Base-by-base conservation (phyloP, 805 yeast genomes). In the Ogataea saltuana region DNA sequence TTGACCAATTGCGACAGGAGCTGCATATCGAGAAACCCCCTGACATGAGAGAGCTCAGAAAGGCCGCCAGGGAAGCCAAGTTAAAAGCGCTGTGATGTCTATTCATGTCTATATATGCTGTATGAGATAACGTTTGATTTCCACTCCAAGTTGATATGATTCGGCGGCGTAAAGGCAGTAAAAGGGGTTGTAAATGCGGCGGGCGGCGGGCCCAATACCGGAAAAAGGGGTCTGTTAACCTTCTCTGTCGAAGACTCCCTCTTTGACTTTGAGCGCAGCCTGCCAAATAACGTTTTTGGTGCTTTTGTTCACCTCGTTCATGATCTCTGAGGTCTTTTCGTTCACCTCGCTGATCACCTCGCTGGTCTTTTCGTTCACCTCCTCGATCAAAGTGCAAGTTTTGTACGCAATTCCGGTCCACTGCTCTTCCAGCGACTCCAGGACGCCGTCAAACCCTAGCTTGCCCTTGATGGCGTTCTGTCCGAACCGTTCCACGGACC, bases 391-490 rank as follows among this genome's bases (percentile, higher is more conserved):
- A 19, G 22, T 37, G 19, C 34, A 37, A 1, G 60, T 54, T 30
- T 46, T 54, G n/a, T 49, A 53, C n/a, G 56, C 46, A 12, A 61
- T 26, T 10, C 59, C 63, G 26, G 42, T 47, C 58, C 55, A 55
- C 26, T 69, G 71, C 32, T 70, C 69, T 29, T 72, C 69, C 31
- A 80, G 66, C 9, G 71, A 59, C 44, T 76, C 61, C 43, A 91
- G 70, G 2, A 93, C 97, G 2, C 78, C 63, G 49, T 93, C 98
- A 54, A 91, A 90, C 0, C 97, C 99, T 22, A 66, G 53, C 53
- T 81, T 84, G 22, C 99, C 99, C 54, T 78, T 78, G 42, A 66
- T 67, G 12, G 98, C 97, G 63, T 91, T 91, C 61, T 87, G 93
- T 33, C 82, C 80, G 64, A 91, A 93, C 61, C 97, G 72, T 58